These are phyloP conservation scores for Entoloma clypeatum DNA, from an alignment of 1,284 basidiomycete species.

Conservation along the genomic window DNA sequence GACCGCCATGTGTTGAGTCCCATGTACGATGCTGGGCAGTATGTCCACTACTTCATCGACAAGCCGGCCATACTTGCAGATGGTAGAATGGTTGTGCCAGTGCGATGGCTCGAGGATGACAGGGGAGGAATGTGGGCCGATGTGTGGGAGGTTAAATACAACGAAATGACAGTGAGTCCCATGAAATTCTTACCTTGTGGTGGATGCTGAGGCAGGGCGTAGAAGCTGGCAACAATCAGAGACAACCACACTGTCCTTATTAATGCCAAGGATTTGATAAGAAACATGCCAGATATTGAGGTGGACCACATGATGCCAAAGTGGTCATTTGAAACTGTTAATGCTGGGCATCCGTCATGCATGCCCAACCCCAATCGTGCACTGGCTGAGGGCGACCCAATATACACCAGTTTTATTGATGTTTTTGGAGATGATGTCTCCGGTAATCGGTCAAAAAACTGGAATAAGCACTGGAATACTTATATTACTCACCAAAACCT, in stretches of 20 bases:
- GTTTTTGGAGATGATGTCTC: conserved; percentile 30
- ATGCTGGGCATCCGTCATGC: conserved; percentile 17
- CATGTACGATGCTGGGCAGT: conserved; percentile 12
- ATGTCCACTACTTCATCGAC: conserved; percentile 29
- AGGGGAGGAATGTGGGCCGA: conserved; percentile 1
- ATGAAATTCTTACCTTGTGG: not conserved
- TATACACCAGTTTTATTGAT: conserved; percentile 27
- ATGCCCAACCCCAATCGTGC: conserved; percentile 30
- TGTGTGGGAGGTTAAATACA: conserved; percentile 6
- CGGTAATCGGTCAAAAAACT: conserved; percentile 28
- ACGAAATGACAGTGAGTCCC: not conserved
- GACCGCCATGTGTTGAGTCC: conserved; percentile 26
- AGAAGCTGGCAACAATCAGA: not conserved
- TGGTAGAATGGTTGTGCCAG: conserved; percentile 23
- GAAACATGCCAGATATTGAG: conserved; percentile 16
- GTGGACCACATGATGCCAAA: conserved; percentile 5
- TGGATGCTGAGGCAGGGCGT: too few species aligned
- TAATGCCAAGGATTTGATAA: not conserved
- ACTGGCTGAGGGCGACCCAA: conserved; percentile 26
- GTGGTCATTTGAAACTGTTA: conserved; percentile 18
- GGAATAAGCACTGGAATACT: too few species aligned
- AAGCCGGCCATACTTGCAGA: conserved; percentile 20
- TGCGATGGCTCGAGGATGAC: conserved; percentile 8
- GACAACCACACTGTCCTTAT: not conserved
- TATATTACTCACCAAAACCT: too few species aligned